A percentile compares a stretch with the other conserved stretches of the same genome.
Conservation (phyloP, 2,329 filamentous ascomycete species). For the Aspergillus piperis region DNA sequence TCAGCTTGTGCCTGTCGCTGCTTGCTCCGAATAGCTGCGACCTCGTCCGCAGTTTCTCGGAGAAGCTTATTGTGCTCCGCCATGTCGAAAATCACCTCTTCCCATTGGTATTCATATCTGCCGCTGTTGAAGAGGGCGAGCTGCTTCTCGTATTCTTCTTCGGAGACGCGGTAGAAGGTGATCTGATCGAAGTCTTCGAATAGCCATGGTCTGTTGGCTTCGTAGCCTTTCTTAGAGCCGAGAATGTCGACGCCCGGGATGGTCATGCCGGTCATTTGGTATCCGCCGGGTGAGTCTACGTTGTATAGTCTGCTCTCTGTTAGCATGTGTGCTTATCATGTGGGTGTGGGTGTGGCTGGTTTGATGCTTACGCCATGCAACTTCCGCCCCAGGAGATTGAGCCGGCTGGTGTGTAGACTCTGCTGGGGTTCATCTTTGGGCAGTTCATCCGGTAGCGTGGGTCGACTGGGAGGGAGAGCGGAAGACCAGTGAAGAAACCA, state of each 20-base stretch:
- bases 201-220: conserved; percentile 52
- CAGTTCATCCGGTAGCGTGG: conserved; percentile 56
- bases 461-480: conserved; percentile 55
- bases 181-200: conserved; percentile 61
- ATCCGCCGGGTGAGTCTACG: conserved; percentile 59
- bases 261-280: conserved; percentile 57
- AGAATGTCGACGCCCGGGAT: conserved; percentile 57
- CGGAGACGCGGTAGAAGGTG: conserved; percentile 56
- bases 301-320: conserved; percentile 50
- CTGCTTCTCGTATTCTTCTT: conserved; percentile 53
- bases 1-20: conserved; percentile 53
- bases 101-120: conserved; percentile 54
- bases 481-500: conserved; percentile 59
- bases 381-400: conserved; percentile 58
- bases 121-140: conserved; percentile 54
- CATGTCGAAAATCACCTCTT: conserved; percentile 58
- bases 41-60: conserved; percentile 49
- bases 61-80: conserved; percentile 55
- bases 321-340: not conserved
- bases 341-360: not conserved
- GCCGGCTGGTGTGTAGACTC: conserved; percentile 59
- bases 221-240: conserved; percentile 55
- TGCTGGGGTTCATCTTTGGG: conserved; percentile 59
- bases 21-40: conserved; percentile 46
- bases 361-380: conserved; percentile 46